Evolutionary conservation across 305 asterid genomes (phyloP).

Genomic region (Fraxinus sp.): DNA sequence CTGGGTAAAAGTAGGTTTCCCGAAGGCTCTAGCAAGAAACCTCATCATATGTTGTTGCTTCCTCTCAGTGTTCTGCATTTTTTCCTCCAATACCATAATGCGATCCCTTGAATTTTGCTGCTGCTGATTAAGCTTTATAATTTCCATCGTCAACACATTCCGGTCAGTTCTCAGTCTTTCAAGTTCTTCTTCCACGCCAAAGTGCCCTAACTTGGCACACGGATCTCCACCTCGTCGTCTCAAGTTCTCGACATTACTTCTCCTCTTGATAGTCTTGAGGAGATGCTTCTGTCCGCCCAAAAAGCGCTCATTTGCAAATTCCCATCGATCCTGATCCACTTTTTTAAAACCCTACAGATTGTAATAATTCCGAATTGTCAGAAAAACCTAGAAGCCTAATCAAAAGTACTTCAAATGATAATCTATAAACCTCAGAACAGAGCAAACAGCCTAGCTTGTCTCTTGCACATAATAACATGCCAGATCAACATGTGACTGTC

Average conservation of each 20-base stretch:
- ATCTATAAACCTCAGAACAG: not conserved
- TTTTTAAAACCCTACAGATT: slow-evolving; percentile 45
- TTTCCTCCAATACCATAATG: slow-evolving; percentile 35
- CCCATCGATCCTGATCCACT: slow-evolving; percentile 50
- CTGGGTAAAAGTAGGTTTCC: slow-evolving; percentile 30
- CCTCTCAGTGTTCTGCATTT: slow-evolving; percentile 28
- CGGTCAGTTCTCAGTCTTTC: slow-evolving; percentile 37
- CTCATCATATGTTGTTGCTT: slow-evolving; percentile 38
- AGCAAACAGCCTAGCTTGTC: not conserved
- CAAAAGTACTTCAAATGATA: not conserved
- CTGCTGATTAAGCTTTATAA: slow-evolving; percentile 36
- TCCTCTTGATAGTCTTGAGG: slow-evolving; percentile 43
- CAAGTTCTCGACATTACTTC: slow-evolving; percentile 31
- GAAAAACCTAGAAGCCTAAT: not conserved
- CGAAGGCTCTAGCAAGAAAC: slow-evolving; percentile 36
- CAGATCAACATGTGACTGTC: not conserved
- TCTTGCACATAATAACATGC: not conserved
- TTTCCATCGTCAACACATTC: slow-evolving; percentile 34
- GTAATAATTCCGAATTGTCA: not conserved
- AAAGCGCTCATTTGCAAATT: slow-evolving; percentile 50
- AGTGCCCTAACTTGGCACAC: slow-evolving; percentile 36
- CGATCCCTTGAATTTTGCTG: slow-evolving; percentile 32
- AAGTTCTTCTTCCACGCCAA: slow-evolving; percentile 42
- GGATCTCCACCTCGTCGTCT: slow-evolving; percentile 32
- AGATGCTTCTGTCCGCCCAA: slow-evolving; percentile 49